These are phyloP conservation scores for Macrolepiota albuminosa DNA, from an alignment of 768 basidiomycete species.

Conservation along the genomic window DNA sequence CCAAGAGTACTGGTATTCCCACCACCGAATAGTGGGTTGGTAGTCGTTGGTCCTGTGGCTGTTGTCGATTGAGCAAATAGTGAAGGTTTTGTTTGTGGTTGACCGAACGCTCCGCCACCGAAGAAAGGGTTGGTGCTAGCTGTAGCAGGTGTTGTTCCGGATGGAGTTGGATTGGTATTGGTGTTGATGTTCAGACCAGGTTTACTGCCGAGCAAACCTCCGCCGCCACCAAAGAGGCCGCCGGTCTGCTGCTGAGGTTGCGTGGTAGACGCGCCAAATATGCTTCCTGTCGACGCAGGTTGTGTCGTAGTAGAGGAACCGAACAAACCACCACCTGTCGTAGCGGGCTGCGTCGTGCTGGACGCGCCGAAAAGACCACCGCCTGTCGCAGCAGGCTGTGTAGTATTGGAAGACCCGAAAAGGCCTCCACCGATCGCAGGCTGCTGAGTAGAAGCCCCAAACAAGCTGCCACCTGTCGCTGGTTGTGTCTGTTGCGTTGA, in stretches of 20 bases:
- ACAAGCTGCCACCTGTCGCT: conserved; percentile 15
- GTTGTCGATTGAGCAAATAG: conserved; percentile 21
- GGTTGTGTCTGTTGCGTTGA: conserved; percentile 8
- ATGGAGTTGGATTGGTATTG: conserved; percentile 12
- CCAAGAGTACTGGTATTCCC: conserved; percentile 22
- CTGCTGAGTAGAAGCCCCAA: conserved; percentile 19
- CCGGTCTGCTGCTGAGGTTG: conserved; percentile 8
- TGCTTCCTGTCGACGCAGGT: conserved; percentile 18
- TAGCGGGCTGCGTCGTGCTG: conserved; percentile 3
- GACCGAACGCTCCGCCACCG: conserved; percentile 17
- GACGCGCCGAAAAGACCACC: conserved; percentile 28
- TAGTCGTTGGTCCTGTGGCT: conserved; percentile 5
- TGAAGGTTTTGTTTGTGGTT: conserved; percentile 21
- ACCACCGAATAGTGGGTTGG: conserved; percentile 20
- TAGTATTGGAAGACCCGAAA: conserved; percentile 24
- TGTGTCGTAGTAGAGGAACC: conserved; percentile 19
- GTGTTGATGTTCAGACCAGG: conserved; percentile 20
- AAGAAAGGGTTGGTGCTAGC: conserved; percentile 20
- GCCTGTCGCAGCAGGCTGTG: conserved; percentile 18
- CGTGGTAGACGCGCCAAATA: conserved; percentile 23
- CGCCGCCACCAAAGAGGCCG: neutral
- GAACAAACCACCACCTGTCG: conserved; percentile 24
- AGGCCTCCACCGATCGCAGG: conserved; percentile 18
- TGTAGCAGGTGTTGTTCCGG: conserved; percentile 20
- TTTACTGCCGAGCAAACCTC: conserved; percentile 6